Conservation (phyloP, 495 filamentous ascomycete genomes). For the Glonium stellatum region DNA sequence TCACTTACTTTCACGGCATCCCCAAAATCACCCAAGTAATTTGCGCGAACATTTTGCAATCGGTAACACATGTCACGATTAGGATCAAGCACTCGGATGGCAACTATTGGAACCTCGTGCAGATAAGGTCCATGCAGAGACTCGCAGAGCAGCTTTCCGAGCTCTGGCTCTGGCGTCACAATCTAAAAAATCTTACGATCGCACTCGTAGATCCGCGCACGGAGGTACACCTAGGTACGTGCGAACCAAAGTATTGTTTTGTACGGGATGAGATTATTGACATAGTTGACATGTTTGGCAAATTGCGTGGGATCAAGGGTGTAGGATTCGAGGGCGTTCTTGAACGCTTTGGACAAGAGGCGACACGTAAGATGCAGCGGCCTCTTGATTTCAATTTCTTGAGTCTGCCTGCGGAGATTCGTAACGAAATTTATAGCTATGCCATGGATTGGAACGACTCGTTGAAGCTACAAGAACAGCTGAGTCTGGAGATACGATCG, state of each 20-base stretch:
- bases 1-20: background rate
- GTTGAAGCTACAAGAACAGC: background rate
- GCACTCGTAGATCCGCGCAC: background rate
- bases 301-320: background rate
- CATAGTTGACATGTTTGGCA: background rate
- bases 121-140: background rate
- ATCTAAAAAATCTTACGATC: background rate
- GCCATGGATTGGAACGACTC: background rate
- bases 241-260: background rate
- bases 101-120: background rate
- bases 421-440: slow-evolving; percentile 1
- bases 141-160: background rate
- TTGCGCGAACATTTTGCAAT: background rate
- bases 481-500: background rate
- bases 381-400: background rate
- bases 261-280: background rate
- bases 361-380: background rate
- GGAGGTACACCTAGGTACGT: background rate
- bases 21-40: background rate
- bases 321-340: background rate
- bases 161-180: background rate
- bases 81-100: background rate
- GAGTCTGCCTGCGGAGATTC: background rate
- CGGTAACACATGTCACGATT: background rate
- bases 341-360: background rate